Evolutionary conservation across 179 eudicot species (phyloP).

Genomic region (Vitellaria paradoxa): DNA sequence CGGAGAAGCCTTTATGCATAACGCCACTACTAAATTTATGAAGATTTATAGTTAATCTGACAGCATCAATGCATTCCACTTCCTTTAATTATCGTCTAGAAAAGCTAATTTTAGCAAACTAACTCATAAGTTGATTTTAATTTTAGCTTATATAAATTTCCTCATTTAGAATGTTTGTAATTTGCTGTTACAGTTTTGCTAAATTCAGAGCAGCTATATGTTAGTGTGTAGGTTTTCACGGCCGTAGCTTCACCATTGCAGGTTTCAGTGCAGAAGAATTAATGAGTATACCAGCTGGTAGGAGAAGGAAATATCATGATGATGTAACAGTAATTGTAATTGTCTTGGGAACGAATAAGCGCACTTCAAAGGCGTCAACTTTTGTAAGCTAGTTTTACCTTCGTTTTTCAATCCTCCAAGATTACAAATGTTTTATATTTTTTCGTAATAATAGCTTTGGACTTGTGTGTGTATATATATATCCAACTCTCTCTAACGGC

Average conservation of each 20-base stretch:
- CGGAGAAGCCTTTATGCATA: not conserved
- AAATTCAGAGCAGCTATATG: not conserved
- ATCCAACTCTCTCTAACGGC: no score
- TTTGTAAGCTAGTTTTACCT: constrained; percentile 28
- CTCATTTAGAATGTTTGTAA: not conserved
- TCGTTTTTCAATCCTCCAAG: not conserved
- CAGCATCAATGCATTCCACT: not conserved
- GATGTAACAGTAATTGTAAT: constrained; percentile 90
- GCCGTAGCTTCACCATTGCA: constrained; percentile 23
- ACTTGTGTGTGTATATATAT: constrained; percentile 2
- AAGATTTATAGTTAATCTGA: not conserved
- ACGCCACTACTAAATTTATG: not conserved
- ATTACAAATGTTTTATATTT: not conserved
- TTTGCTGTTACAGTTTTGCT: no score
- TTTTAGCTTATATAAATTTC: not conserved
- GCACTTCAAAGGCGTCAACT: constrained; percentile 85
- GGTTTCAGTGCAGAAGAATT: constrained; percentile 85
- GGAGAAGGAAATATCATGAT: constrained; percentile 91
- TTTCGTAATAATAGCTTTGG: not conserved
- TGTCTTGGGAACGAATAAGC: constrained; percentile 66
- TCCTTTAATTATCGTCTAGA: not conserved
- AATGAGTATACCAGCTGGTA: constrained; percentile 77
- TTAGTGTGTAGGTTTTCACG: not conserved
- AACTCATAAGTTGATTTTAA: not conserved
- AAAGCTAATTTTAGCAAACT: not conserved